These are phyloP conservation scores for Eustoma russellianum DNA, from an alignment of 257 asterid species.

Conservation along the genomic window DNA sequence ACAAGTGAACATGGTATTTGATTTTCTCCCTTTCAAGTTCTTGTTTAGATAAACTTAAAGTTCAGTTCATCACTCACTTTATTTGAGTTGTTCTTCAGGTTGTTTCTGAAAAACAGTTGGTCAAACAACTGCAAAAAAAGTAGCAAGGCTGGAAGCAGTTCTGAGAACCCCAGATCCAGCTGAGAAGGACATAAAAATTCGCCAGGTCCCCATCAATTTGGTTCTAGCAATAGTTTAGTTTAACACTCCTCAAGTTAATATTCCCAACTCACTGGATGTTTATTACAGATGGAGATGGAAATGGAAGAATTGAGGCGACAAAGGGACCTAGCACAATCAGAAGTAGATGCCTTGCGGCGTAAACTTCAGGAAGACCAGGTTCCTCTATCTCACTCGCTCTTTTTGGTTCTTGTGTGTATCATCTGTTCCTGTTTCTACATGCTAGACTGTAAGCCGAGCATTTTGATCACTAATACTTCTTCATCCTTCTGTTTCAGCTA, in stretches of 20 bases:
- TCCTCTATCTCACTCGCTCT: constrained; percentile 6
- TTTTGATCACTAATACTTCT: constrained; percentile 4
- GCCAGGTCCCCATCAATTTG: constrained; percentile 47
- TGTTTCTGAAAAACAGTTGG: constrained; percentile 83
- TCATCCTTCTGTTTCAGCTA: constrained; percentile 30
- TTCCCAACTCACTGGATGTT: constrained; percentile 2
- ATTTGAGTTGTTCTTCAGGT: constrained; percentile 44
- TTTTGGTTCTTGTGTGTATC: background rate
- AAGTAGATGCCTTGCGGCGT: constrained; percentile 66
- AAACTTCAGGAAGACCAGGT: constrained; percentile 81
- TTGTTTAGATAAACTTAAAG: background rate
- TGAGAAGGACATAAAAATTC: constrained; percentile 62
- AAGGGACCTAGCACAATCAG: constrained; percentile 85
- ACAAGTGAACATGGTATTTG: constrained; percentile 81
- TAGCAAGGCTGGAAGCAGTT: constrained; percentile 87
- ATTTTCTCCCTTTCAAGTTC: background rate
- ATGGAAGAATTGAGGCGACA: constrained; percentile 87
- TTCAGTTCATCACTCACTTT: background rate
- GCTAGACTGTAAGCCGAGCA: background rate
- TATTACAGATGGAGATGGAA: constrained; percentile 77
- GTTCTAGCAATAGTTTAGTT: constrained; percentile 3
- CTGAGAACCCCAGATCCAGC: constrained; percentile 76
- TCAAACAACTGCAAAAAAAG: constrained; percentile 93
- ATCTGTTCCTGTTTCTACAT: background rate
- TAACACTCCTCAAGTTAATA: no score